Evolutionary conservation across 148 eudicot genomes (phyloP).

Genomic region (Fagopyrum homotropicum): DNA sequence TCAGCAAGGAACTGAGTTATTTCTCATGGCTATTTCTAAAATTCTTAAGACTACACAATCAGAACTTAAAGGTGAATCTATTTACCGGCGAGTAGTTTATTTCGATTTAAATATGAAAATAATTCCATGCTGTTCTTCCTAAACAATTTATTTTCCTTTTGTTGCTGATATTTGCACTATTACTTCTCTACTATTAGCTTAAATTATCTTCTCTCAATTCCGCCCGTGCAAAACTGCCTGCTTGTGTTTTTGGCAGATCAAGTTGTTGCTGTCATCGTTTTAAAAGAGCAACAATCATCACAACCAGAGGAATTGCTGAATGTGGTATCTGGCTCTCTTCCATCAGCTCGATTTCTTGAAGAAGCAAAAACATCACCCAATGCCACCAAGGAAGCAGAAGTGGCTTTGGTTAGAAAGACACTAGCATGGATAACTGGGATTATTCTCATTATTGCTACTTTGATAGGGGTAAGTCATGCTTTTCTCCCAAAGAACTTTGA

Average conservation of each 20-base stretch:
- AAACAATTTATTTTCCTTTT: background rate
- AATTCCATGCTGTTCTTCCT: background rate
- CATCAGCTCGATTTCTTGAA: slow-evolving; percentile 55
- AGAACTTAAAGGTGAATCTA: slow-evolving; percentile 40
- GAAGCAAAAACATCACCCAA: slow-evolving; percentile 36
- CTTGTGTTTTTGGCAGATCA: slow-evolving; percentile 38
- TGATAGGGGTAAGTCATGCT: slow-evolving; percentile 61
- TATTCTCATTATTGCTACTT: slow-evolving; percentile 67
- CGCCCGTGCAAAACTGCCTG: background rate
- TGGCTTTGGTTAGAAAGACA: slow-evolving; percentile 54
- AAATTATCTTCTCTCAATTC: background rate
- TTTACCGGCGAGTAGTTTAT: background rate
- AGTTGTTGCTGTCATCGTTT: slow-evolving; percentile 65
- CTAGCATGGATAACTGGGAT: slow-evolving; percentile 88
- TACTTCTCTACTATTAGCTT: background rate
- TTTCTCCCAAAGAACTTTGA: background rate
- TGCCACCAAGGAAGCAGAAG: slow-evolving; percentile 26
- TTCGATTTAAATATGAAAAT: slow-evolving; percentile 1
- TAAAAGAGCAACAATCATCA: slow-evolving; percentile 28
- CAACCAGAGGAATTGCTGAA: slow-evolving; percentile 38
- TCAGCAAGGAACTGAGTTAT: slow-evolving; percentile 59
- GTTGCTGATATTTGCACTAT: background rate
- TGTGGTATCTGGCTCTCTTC: slow-evolving; percentile 31
- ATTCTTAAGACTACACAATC: slow-evolving; percentile 43
- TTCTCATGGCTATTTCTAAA: slow-evolving; percentile 44